Evolutionary conservation across 306 rosid species (phyloP).

Genomic region (Quercus alba): DNA sequence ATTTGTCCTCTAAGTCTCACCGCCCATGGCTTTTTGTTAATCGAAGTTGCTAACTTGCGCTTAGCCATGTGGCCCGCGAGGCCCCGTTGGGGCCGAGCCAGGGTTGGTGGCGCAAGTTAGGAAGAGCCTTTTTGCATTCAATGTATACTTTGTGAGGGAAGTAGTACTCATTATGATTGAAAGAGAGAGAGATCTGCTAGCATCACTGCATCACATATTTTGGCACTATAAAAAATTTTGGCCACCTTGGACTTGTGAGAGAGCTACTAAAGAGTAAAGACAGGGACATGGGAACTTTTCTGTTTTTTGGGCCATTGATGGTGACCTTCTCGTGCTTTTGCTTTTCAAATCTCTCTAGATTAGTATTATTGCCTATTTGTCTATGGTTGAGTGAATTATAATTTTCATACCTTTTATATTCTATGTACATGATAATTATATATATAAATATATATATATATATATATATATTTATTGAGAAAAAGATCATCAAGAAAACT

Average conservation of each 20-base stretch:
- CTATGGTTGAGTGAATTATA: too few relatives aligned
- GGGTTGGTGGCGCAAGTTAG: neutral
- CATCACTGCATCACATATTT: neutral
- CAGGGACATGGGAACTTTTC: constrained; percentile 3
- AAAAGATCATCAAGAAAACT: too few relatives aligned
- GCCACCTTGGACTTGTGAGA: neutral
- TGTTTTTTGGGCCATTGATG: constrained; percentile 6
- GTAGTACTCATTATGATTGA: too few relatives aligned
- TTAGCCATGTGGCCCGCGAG: neutral
- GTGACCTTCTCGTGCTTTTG: constrained; percentile 6
- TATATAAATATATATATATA: too few relatives aligned
- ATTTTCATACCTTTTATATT: too few relatives aligned
- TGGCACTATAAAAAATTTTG: neutral
- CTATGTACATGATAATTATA: too few relatives aligned
- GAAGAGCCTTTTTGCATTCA: neutral
- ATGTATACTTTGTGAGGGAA: neutral
- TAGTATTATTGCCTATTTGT: too few relatives aligned
- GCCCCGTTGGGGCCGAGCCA: neutral
- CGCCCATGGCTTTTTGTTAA: constrained; percentile 2
- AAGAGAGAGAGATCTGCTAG: too few relatives aligned
- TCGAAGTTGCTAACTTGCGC: neutral
- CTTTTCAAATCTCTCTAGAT: too few relatives aligned
- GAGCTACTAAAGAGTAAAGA: neutral
- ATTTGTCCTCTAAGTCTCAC: neutral
- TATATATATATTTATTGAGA: too few relatives aligned